Percentiles rank a stretch among this genome's conserved stretches.
Evolutionary conservation across 129 eudicot genomes (phyloP).

Genomic region (Artemisia tridentata): DNA sequence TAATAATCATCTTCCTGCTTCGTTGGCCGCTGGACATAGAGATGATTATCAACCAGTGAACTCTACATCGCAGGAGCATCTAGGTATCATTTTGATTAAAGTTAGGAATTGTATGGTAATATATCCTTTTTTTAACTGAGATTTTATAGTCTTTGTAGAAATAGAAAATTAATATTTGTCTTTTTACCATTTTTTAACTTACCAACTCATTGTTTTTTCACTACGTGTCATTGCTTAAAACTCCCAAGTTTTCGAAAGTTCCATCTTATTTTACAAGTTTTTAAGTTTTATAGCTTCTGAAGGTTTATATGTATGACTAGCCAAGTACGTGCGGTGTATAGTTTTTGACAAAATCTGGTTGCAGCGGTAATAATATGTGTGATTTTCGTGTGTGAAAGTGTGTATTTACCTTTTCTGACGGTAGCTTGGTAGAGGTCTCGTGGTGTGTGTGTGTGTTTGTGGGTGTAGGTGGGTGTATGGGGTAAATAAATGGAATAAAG

Average conservation of each 20-base stretch:
- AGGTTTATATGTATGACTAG: background rate
- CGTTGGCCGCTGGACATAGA: conserved; percentile 32
- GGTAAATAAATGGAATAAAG: no score
- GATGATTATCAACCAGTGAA: conserved; percentile 47
- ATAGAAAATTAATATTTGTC: background rate
- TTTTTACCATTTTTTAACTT: background rate
- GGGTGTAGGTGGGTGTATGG: no score
- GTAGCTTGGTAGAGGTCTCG: no score
- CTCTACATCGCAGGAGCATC: conserved; percentile 43
- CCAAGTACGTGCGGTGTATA: no score
- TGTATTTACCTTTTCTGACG: no score
- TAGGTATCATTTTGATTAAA: conserved; percentile 45
- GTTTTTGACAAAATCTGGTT: no score
- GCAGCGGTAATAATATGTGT: no score
- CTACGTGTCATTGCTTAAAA: background rate
- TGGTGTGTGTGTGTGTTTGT: no score
- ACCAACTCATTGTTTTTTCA: background rate
- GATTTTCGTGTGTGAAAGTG: no score
- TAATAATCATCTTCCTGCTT: conserved; percentile 38
- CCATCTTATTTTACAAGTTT: no score
- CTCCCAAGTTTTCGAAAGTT: no score
- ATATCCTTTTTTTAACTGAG: background rate
- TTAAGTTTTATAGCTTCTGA: background rate
- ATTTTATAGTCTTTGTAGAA: background rate
- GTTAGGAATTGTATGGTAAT: background rate